Evolutionary conservation across 805 yeast species (phyloP).

Genomic region (Ogataea sp.): DNA sequence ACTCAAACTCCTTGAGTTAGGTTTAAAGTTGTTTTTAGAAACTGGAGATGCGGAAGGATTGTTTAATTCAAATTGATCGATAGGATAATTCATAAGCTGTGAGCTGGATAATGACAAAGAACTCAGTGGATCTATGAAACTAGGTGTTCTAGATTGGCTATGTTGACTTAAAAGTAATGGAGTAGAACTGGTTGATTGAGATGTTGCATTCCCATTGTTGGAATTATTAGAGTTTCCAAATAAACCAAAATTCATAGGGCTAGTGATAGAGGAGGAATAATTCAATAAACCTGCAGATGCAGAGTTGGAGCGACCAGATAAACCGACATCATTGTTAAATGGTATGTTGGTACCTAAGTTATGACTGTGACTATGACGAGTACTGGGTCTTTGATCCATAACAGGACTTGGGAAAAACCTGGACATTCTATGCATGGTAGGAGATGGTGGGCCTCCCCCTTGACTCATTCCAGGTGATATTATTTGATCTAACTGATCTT

Average conservation of each 20-base stretch:
- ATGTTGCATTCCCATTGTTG: not conserved
- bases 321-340: constrained; percentile 1
- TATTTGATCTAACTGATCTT: constrained; percentile 5
- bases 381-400: constrained; percentile 10
- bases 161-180: not conserved
- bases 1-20: too few relatives aligned
- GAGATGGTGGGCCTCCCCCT: constrained; percentile 8
- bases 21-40: not conserved
- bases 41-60: not conserved
- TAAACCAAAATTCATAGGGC: constrained; percentile 13
- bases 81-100: not conserved
- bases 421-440: constrained; percentile 19
- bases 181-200: not conserved
- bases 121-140: constrained; percentile 1
- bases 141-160: not conserved
- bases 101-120: not conserved
- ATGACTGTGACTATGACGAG: too few relatives aligned
- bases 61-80: not conserved
- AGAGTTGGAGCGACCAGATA: constrained; percentile 11
- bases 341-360: too few relatives aligned
- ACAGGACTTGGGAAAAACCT: constrained; percentile 28
- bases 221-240: constrained; percentile 1
- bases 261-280: constrained; percentile 2
- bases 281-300: constrained; percentile 10
- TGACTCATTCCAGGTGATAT: not conserved